Percentiles rank a stretch among this genome's conserved stretches.
phyloP scores from a whole-genome alignment of 1,284 basidiomycete species.

The Rhodotorula sp. region DNA sequence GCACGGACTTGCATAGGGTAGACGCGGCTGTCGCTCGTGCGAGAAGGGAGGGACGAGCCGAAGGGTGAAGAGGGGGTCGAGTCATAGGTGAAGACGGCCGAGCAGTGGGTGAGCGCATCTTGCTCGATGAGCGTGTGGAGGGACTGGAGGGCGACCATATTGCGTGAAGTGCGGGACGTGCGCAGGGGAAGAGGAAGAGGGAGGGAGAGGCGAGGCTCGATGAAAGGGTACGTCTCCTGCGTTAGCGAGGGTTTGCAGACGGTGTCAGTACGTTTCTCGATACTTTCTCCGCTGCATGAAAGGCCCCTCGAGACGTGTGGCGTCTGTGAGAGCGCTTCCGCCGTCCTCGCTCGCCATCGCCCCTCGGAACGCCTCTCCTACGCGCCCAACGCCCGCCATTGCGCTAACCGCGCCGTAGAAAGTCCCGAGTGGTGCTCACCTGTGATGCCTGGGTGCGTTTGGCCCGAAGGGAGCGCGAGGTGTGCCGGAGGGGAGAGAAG shows the following conservation, averaged over 20 bases:
- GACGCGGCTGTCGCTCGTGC: constrained; percentile 53
- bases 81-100: constrained; percentile 70
- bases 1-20: constrained; percentile 77
- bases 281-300: no score
- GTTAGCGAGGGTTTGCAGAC: no score
- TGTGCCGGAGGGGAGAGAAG: background rate
- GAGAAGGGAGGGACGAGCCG: constrained; percentile 56
- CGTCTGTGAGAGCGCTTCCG: no score
- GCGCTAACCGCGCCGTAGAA: no score
- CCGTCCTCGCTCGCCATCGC: no score
- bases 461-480: background rate
- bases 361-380: no score
- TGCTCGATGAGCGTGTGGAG: constrained; percentile 35
- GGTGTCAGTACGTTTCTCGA: no score
- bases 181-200: background rate
- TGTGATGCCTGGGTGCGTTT: no score
- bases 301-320: no score
- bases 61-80: constrained; percentile 75
- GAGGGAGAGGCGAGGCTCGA: background rate
- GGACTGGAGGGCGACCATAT: constrained; percentile 18
- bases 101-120: constrained; percentile 12
- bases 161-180: no score
- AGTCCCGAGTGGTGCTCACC: no score
- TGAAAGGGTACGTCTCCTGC: background rate
- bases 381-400: no score